These are phyloP conservation scores for Dactylorhiza incarnata DNA, from an alignment of 106 monocot genomes.

Conservation along the genomic window DNA sequence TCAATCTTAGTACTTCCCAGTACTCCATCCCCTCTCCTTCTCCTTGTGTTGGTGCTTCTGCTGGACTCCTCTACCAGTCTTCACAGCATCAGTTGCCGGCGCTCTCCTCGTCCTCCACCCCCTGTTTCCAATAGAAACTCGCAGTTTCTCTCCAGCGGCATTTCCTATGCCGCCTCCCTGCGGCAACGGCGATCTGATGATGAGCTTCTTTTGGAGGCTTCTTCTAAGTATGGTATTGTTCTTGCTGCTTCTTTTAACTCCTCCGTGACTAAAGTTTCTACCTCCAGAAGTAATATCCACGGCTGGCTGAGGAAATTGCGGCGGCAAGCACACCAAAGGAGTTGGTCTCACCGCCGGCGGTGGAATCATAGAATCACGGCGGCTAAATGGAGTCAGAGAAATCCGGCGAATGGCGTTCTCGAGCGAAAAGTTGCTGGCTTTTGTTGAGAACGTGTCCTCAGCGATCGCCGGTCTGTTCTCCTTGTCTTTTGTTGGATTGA, in stretches of 20 bases:
- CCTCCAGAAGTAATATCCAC: conserved; percentile 5
- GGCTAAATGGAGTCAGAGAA: conserved; percentile 14
- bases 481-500: conserved; percentile 39
- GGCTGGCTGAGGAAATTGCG: conserved; percentile 4
- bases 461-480: conserved; percentile 49
- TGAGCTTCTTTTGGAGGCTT: conserved; percentile 77
- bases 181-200: conserved; percentile 44
- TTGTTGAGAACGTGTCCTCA: conserved; percentile 18
- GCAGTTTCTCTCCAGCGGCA: conserved; percentile 15
- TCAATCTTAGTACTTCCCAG: conserved; percentile 19
- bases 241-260: conserved; percentile 24
- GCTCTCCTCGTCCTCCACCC: conserved; percentile 29
- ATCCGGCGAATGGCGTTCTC: conserved; percentile 9
- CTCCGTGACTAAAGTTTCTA: conserved; percentile 4
- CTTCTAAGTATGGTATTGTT: conserved; percentile 47
- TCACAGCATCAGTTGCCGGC: background rate
- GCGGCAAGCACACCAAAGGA: background rate
- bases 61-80: conserved; percentile 6
- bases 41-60: conserved; percentile 27
- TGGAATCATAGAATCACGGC: conserved; percentile 51
- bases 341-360: conserved; percentile 22
- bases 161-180: conserved; percentile 30
- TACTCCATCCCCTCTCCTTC: conserved; percentile 66
- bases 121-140: conserved; percentile 20
- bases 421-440: conserved; percentile 29